These are phyloP conservation scores for Vigna trinervia DNA, from an alignment of 306 rosid genomes.

Conservation along the genomic window DNA sequence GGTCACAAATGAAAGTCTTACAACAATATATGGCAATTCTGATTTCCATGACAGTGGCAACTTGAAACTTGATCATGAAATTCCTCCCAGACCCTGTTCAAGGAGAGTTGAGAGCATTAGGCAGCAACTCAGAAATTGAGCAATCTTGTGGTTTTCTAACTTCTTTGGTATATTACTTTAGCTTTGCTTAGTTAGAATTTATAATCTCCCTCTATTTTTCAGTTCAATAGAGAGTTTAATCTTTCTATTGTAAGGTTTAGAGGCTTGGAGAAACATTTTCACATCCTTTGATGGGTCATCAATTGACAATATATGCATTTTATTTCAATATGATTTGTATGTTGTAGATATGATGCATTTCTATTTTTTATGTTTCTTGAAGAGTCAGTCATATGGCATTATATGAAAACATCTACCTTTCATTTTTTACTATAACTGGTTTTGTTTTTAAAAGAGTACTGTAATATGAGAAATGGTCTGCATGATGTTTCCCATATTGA, in stretches of 20 bases:
- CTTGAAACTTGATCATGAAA: constrained; percentile 37
- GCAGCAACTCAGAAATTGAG: constrained; percentile 51
- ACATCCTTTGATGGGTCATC: too few relatives aligned
- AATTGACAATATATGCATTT: too few relatives aligned
- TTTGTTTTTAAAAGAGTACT: constrained; percentile 35
- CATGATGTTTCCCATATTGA: constrained; percentile 23
- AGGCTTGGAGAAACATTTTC: constrained; percentile 45
- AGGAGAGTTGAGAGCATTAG: constrained; percentile 63
- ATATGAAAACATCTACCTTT: background rate
- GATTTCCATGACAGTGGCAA: constrained; percentile 27
- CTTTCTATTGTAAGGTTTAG: constrained; percentile 24
- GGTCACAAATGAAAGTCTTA: constrained; percentile 57
- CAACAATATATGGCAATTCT: constrained; percentile 72
- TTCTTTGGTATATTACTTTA: constrained; percentile 52
- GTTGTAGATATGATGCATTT: too few relatives aligned
- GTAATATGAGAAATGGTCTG: constrained; percentile 56
- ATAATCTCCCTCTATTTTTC: too few relatives aligned
- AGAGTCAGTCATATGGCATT: too few relatives aligned
- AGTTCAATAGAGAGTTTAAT: too few relatives aligned
- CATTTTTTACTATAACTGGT: constrained; percentile 49
- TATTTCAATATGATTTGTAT: too few relatives aligned
- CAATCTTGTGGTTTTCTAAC: constrained; percentile 47
- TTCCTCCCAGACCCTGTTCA: constrained; percentile 75
- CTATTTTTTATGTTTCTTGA: too few relatives aligned
- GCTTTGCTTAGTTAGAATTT: constrained; percentile 5